These are phyloP conservation scores for Penstemon davidsonii DNA, from an alignment of 257 asterid genomes.

Conservation along the genomic window DNA sequence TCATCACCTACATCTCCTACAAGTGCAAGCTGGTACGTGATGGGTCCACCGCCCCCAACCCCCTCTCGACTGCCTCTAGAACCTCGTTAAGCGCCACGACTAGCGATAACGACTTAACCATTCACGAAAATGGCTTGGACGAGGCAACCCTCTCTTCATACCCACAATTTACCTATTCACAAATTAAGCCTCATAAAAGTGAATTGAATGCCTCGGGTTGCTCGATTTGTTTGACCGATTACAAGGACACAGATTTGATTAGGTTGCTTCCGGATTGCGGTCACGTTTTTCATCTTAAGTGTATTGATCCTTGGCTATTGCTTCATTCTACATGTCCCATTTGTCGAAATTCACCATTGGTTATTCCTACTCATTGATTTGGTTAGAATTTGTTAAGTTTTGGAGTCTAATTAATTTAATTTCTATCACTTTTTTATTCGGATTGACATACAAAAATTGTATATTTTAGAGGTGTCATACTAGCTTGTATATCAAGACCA, in stretches of 20 bases:
- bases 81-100: background rate
- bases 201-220: constrained; percentile 38
- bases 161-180: constrained; percentile 44
- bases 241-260: constrained; percentile 53
- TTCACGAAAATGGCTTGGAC: constrained; percentile 35
- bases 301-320: constrained; percentile 66
- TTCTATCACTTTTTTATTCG: no score
- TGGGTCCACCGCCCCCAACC: background rate
- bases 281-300: constrained; percentile 56
- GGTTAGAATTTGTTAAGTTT: background rate
- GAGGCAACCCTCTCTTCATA: constrained; percentile 38
- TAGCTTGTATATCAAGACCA: no score
- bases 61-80: background rate
- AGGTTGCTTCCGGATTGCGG: constrained; percentile 61
- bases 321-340: constrained; percentile 57
- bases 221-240: constrained; percentile 63
- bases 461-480: no score
- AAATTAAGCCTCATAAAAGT: constrained; percentile 31
- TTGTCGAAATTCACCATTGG: constrained; percentile 50
- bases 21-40: constrained; percentile 18
- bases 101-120: background rate
- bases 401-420: no score
- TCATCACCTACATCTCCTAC: constrained; percentile 39
- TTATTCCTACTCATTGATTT: constrained; percentile 18
- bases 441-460: no score